Percentiles rank a stretch among this genome's conserved stretches.
These are phyloP conservation scores for Lentinula raphanica DNA, from an alignment of 768 basidiomycete species.

Conservation along the genomic window DNA sequence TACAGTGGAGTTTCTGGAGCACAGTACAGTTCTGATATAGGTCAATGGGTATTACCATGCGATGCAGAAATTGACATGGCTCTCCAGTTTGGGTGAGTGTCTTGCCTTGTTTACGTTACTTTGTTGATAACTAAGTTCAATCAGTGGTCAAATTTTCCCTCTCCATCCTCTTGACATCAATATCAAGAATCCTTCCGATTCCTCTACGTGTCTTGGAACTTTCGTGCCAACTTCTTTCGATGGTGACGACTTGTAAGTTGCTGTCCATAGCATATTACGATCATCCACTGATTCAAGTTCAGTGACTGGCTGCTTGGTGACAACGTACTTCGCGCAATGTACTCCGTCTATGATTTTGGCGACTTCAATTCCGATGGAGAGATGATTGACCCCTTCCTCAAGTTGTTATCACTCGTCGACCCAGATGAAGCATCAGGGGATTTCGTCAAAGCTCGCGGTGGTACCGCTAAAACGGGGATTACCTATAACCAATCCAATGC, in stretches of 20 bases:
- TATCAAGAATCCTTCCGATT: slow-evolving; percentile 38
- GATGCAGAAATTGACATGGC: slow-evolving; percentile 71
- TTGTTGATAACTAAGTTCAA: slow-evolving; percentile 9
- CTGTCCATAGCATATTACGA: slow-evolving; percentile 27
- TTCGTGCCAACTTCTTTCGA: slow-evolving; percentile 63
- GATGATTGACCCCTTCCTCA: slow-evolving; percentile 76
- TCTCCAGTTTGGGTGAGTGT: slow-evolving; percentile 65
- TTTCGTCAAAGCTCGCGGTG: slow-evolving; percentile 66
- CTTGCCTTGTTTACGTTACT: neutral
- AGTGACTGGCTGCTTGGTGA: slow-evolving; percentile 85
- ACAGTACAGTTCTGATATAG: slow-evolving; percentile 40
- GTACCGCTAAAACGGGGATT: slow-evolving; percentile 57
- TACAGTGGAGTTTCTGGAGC: slow-evolving; percentile 67
- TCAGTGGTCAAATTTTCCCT: slow-evolving; percentile 68
- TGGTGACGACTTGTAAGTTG: slow-evolving; percentile 57
- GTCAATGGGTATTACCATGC: slow-evolving; percentile 75
- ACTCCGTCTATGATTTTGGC: slow-evolving; percentile 81
- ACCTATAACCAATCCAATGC: slow-evolving; percentile 54
- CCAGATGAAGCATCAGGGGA: slow-evolving; percentile 66
- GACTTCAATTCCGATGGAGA: slow-evolving; percentile 60
- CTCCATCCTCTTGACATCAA: slow-evolving; percentile 77
- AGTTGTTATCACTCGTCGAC: slow-evolving; percentile 64
- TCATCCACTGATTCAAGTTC: slow-evolving; percentile 5
- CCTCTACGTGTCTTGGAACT: slow-evolving; percentile 61
- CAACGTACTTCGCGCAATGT: slow-evolving; percentile 77